phyloP scores from a whole-genome alignment of 2,329 filamentous ascomycete species.

The Penicillium polonicum region DNA sequence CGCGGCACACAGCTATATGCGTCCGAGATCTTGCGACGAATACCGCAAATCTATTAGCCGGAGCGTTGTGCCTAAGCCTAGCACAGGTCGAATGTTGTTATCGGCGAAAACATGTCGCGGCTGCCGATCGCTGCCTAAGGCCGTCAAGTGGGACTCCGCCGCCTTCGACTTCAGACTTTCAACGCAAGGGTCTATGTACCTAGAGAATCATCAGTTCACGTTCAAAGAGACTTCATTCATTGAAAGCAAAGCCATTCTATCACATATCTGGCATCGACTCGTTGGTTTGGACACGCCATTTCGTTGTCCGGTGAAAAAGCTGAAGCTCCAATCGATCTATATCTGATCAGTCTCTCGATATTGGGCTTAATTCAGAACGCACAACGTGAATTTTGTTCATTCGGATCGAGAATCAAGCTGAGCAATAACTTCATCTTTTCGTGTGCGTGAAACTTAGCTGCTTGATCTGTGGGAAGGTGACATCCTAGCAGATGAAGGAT shows the following conservation, averaged over 20 bases:
- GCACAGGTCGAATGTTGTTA: conserved; percentile 4
- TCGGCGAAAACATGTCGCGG: conserved; percentile 14
- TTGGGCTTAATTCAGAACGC: background rate
- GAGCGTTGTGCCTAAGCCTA: background rate
- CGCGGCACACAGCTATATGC: background rate
- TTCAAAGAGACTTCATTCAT: background rate
- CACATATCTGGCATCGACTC: background rate
- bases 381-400: background rate
- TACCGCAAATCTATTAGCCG: background rate
- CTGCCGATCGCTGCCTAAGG: conserved; percentile 8
- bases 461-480: background rate
- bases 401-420: background rate
- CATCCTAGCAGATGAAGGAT: background rate
- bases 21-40: background rate
- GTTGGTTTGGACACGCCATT: background rate
- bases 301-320: background rate
- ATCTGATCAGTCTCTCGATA: background rate
- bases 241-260: background rate
- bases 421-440: background rate
- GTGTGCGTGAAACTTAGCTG: background rate
- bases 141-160: conserved; percentile 1
- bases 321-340: conserved; percentile 1
- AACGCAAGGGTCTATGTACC: background rate
- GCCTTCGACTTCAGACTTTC: conserved; percentile 3
- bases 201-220: conserved; percentile 1